These are phyloP conservation scores for Sporisorium exsertum DNA, from an alignment of 1,284 basidiomycete genomes.

Conservation along the genomic window DNA sequence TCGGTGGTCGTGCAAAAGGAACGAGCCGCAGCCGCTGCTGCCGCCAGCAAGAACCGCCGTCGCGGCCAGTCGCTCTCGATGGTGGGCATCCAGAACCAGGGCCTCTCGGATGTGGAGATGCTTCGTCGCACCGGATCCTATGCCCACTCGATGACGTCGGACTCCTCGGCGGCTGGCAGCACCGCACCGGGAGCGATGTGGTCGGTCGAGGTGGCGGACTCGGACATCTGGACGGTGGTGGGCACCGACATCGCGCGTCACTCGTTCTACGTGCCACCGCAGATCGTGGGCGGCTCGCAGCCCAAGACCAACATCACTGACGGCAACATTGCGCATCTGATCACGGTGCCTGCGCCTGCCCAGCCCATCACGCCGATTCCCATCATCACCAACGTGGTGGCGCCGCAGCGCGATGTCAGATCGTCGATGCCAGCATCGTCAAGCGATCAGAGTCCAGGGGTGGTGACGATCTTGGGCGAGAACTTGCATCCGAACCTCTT, in stretches of 20 bases:
- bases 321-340: constrained; percentile 53
- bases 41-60: constrained; percentile 51
- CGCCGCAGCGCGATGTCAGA: constrained; percentile 75
- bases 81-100: constrained; percentile 55
- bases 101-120: constrained; percentile 37
- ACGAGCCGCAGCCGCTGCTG: constrained; percentile 39
- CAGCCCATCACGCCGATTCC: constrained; percentile 61
- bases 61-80: constrained; percentile 61
- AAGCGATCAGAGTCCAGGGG: constrained; percentile 72
- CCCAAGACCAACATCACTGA: constrained; percentile 30
- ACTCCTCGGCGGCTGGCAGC: constrained; percentile 53
- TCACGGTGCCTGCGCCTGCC: constrained; percentile 70
- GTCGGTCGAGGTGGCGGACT: constrained; percentile 69
- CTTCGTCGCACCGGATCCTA: constrained; percentile 49
- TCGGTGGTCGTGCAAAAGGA: constrained; percentile 58
- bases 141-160: constrained; percentile 46
- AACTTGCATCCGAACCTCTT: constrained; percentile 86
- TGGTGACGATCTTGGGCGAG: constrained; percentile 88
- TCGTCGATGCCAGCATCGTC: constrained; percentile 34
- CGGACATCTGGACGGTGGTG: constrained; percentile 91
- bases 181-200: constrained; percentile 49
- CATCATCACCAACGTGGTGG: constrained; percentile 80
- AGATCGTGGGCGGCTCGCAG: constrained; percentile 48
- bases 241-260: constrained; percentile 74
- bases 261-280: constrained; percentile 70